These are phyloP conservation scores for Mycena polygramma DNA, from an alignment of 768 basidiomycete species.

Conservation along the genomic window DNA sequence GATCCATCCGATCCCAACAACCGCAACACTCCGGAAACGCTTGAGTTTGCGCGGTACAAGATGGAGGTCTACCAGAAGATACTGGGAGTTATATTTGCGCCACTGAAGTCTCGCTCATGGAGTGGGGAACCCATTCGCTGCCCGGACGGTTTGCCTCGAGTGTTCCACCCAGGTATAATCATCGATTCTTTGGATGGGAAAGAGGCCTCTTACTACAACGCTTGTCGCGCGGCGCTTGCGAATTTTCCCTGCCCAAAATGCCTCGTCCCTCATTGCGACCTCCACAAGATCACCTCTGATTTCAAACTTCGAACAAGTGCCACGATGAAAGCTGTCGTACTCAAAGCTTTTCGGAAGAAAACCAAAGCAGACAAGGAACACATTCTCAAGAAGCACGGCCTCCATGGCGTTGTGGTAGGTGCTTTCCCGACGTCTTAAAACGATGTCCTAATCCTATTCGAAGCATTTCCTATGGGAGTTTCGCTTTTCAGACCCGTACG, in stretches of 20 bases:
- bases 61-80: constrained; percentile 47
- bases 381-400: constrained; percentile 39
- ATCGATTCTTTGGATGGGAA: constrained; percentile 48
- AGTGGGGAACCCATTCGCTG: constrained; percentile 42
- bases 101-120: constrained; percentile 38
- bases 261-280: constrained; percentile 40
- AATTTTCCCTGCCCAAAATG: constrained; percentile 49
- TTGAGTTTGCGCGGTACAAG: constrained; percentile 45
- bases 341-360: constrained; percentile 24
- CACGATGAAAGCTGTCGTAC: constrained; percentile 38
- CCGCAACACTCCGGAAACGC: constrained; percentile 35
- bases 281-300: constrained; percentile 35
- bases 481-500: constrained; percentile 42
- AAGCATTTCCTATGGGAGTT: constrained; percentile 47
- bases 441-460: constrained; percentile 1
- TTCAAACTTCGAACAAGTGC: constrained; percentile 37
- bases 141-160: constrained; percentile 36
- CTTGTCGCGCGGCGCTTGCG: constrained; percentile 41
- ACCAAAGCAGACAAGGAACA: constrained; percentile 35
- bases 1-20: constrained; percentile 43
- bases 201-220: constrained; percentile 45
- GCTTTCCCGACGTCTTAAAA: not conserved
- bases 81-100: constrained; percentile 39
- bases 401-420: constrained; percentile 41
- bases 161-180: constrained; percentile 46